These are phyloP conservation scores for Blastomyces gilchristii DNA, from an alignment of 2,329 filamentous ascomycete genomes.

Conservation along the genomic window DNA sequence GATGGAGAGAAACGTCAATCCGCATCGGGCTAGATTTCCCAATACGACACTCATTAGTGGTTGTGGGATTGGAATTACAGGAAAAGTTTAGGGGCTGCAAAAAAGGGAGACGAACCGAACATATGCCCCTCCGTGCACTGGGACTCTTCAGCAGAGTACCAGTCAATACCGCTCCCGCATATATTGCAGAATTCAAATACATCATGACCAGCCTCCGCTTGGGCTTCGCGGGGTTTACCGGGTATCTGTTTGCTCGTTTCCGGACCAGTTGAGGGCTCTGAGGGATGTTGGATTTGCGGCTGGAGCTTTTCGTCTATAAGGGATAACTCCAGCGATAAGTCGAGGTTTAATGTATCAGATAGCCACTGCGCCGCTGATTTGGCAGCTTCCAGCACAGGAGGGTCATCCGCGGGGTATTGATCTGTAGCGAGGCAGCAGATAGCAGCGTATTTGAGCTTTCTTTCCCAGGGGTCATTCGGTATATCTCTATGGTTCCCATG, in stretches of 20 bases:
- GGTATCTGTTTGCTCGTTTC: constrained; percentile 18
- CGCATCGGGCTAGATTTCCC: constrained; percentile 38
- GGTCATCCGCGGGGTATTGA: constrained; percentile 13
- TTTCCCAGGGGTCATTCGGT: constrained; percentile 17
- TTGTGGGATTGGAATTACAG: neutral
- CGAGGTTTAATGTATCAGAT: constrained; percentile 20
- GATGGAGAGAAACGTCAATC: constrained; percentile 45
- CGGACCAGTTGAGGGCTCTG: neutral
- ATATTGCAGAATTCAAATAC: constrained; percentile 44
- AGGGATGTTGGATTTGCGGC: neutral
- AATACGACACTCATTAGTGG: neutral
- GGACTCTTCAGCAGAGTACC: constrained; percentile 39
- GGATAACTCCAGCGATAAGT: constrained; percentile 26
- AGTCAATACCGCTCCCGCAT: constrained; percentile 39
- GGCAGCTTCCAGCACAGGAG: constrained; percentile 20
- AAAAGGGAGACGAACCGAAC: constrained; percentile 32
- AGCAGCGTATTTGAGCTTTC: constrained; percentile 29
- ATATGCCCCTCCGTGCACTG: constrained; percentile 43
- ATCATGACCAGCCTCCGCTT: constrained; percentile 18
- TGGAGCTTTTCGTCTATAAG: constrained; percentile 16
- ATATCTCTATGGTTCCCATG: constrained; percentile 14
- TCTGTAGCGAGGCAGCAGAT: constrained; percentile 28
- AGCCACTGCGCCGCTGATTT: constrained; percentile 22
- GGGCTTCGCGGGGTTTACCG: constrained; percentile 13
- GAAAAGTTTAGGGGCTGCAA: neutral